phyloP scores from a whole-genome alignment of 768 basidiomycete species.

The Phylloporus sp. region DNA sequence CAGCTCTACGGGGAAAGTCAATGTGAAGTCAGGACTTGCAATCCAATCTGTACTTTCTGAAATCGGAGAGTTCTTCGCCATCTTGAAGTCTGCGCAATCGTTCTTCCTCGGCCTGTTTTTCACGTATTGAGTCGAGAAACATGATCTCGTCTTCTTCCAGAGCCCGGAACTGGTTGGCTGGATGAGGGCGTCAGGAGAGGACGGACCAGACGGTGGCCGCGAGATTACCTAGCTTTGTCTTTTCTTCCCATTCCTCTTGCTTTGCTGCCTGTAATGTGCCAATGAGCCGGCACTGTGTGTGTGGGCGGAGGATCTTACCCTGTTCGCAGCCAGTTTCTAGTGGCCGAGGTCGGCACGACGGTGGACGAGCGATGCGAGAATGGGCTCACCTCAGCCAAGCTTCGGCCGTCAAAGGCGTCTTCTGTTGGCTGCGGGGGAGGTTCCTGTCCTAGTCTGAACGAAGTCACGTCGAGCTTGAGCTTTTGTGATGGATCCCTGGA shows the following conservation, averaged over 20 bases:
- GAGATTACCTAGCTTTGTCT: slow-evolving; percentile 60
- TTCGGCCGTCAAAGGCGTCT: slow-evolving; percentile 77
- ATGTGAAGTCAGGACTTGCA: background rate
- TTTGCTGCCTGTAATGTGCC: slow-evolving; percentile 59
- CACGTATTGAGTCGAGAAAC: slow-evolving; percentile 79
- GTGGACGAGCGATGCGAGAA: background rate
- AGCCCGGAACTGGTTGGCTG: slow-evolving; percentile 86
- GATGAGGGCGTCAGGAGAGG: slow-evolving; percentile 5
- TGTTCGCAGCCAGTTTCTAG: slow-evolving; percentile 88
- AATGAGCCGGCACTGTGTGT: slow-evolving; percentile 9
- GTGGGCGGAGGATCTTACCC: slow-evolving; percentile 41
- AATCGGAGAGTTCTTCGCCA: slow-evolving; percentile 71
- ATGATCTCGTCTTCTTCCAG: slow-evolving; percentile 88
- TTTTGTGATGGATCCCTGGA: background rate
- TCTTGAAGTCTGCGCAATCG: slow-evolving; percentile 68
- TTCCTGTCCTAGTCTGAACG: slow-evolving; percentile 69
- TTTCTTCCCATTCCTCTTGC: slow-evolving; percentile 92
- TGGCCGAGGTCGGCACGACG: slow-evolving; percentile 9
- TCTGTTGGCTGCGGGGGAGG: slow-evolving; percentile 73
- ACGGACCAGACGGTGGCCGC: slow-evolving; percentile 7
- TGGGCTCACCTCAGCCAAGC: slow-evolving; percentile 76
- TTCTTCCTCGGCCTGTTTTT: slow-evolving; percentile 73
- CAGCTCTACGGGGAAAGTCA: slow-evolving; percentile 42
- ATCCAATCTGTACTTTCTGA: slow-evolving; percentile 60
- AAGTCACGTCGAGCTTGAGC: slow-evolving; percentile 5